Evolutionary conservation across 805 yeast species (phyloP).

Genomic region (Lachancea quebecensis): DNA sequence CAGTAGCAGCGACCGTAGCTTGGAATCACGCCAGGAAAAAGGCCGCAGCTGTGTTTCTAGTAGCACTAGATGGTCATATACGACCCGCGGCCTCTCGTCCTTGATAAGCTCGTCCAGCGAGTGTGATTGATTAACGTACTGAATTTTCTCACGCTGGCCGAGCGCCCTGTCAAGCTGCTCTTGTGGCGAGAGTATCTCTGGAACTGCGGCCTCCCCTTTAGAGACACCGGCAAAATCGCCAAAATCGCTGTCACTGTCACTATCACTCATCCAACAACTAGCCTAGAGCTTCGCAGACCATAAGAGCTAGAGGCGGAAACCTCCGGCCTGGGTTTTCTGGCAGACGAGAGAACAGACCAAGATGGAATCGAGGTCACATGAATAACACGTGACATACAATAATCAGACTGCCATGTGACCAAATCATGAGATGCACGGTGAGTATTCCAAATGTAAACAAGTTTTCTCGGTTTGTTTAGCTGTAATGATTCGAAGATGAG

Average conservation of each 20-base stretch:
- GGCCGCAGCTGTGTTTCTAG: conserved; percentile 18
- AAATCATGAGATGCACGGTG: no score
- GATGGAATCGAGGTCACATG: no score
- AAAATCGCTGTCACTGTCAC: conserved; percentile 27
- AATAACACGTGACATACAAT: no score
- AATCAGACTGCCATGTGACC: no score
- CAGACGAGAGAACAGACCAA: no score
- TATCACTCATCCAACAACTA: neutral
- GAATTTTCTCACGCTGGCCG: neutral
- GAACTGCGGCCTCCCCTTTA: conserved; percentile 12
- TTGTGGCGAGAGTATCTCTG: neutral
- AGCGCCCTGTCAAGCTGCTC: conserved; percentile 1
- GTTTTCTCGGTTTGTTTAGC: neutral
- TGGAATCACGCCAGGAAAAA: conserved; percentile 26
- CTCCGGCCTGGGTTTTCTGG: no score
- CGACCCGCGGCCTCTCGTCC: conserved; percentile 26
- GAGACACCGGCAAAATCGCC: conserved; percentile 33
- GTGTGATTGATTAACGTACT: neutral
- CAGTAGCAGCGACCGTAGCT: conserved; percentile 19
- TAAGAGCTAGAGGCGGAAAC: no score
- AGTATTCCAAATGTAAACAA: neutral
- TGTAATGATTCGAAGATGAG: neutral
- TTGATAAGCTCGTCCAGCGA: conserved; percentile 14
- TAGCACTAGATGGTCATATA: conserved; percentile 27
- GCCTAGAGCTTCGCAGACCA: no score